These are phyloP conservation scores for Caryopteris hybrid DNA, from an alignment of 305 asterid species.

Conservation along the genomic window DNA sequence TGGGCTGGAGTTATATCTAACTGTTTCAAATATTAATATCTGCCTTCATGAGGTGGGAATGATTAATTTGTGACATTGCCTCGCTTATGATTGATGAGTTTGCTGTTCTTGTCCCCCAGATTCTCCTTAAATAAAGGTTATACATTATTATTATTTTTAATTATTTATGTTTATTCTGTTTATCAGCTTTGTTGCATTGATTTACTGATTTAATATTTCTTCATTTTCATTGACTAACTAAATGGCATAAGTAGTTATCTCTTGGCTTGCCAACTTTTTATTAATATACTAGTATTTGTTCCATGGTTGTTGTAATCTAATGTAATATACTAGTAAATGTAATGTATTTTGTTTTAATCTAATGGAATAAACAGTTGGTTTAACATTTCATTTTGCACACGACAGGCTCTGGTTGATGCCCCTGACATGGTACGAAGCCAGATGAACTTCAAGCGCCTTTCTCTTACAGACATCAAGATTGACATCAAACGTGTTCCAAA, in stretches of 20 bases:
- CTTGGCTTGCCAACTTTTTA: not conserved
- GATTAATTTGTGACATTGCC: no score
- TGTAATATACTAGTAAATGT: not conserved
- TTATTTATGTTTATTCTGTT: not conserved
- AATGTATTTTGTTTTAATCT: not conserved
- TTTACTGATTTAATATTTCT: not conserved
- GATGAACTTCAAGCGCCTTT: constrained; percentile 87
- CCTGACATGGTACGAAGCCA: constrained; percentile 89
- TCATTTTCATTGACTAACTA: no score
- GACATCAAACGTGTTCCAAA: constrained; percentile 80
- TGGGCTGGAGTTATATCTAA: no score
- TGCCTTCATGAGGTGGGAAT: no score
- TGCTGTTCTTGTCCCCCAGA: not conserved
- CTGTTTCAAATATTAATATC: no score
- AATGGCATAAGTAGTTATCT: not conserved
- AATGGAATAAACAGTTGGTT: not conserved
- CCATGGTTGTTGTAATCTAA: no score
- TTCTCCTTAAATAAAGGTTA: no score
- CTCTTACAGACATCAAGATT: constrained; percentile 79
- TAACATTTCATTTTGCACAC: not conserved
- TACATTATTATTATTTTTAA: no score
- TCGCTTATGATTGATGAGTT: no score
- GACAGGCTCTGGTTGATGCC: constrained; percentile 86
- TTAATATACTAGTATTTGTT: not conserved
- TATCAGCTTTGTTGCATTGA: not conserved